Base-by-base conservation (phyloP, 1,284 basidiomycete genomes). In the Cutaneotrichosporon spelunceum region DNA sequence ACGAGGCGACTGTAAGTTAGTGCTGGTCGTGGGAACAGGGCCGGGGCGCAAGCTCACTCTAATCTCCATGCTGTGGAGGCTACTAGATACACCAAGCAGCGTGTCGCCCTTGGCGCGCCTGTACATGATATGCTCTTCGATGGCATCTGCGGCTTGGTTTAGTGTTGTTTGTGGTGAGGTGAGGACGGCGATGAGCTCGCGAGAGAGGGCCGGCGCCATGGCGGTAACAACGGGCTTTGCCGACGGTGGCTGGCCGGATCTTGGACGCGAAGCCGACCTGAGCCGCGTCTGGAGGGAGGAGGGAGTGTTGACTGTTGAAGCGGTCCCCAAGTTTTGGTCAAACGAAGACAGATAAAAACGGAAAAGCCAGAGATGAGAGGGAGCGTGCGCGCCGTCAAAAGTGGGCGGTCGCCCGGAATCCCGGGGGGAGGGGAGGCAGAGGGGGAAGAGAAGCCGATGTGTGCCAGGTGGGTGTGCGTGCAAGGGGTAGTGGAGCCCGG, bases 81-180 rank as follows among this genome's bases (percentile, higher is more conserved):
- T 67, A 34, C 72, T 66, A 3, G 74, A 74, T 4, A 76, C 69
- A n/a, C 73, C 70, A 48, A 73, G 72, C 6, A 78, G 66, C 14
- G 70, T 72, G 58, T 76, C 76, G n/a, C 74, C 74, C 57, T 76
- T 76, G 19, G 60, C 26, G 23, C 73, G 66, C 24, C 76, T 58
- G 57, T 69, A 60, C n/a, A 70, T 42, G n/a, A 76, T 74, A 69
- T 70, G 73, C 58, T 78, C 76, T 59, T 78, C 74, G 27, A 78
- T 60, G 13, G 69, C 72, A 59, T 78, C 66, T 27, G 64, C 59
- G 13, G 66, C 66, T 19, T 61, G 60, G 21, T 56, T 61, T 27
- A 63, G 42, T 4, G 58, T 56, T 19, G 62, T 60, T 29, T 60
- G 58, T 21, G 48, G 23, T 19, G 56, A 57, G 34, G 52, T 53